Evolutionary conservation across 352 stramenopile species (phyloP).

Genomic region (Phytophthora europaea): DNA sequence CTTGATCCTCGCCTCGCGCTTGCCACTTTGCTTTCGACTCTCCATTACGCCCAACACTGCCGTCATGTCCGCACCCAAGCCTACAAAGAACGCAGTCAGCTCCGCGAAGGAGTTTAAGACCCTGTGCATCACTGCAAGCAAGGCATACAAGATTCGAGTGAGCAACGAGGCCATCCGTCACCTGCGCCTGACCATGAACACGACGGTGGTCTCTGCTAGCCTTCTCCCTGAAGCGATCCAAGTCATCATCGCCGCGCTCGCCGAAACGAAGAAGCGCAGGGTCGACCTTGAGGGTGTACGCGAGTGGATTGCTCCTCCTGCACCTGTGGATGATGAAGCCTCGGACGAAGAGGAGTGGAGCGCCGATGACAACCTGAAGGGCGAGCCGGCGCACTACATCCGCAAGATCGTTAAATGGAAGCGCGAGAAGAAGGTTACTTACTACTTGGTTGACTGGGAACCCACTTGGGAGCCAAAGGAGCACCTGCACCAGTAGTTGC

Average conservation of each 20-base stretch:
- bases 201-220: too few species aligned
- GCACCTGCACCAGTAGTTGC: conserved; percentile 27
- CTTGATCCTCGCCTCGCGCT: too few species aligned
- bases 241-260: not conserved
- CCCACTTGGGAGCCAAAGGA: conserved; percentile 14
- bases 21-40: not conserved
- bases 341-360: too few species aligned
- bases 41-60: too few species aligned
- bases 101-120: conserved; percentile 12
- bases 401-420: not conserved
- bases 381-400: not conserved
- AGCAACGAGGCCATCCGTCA: conserved; percentile 11
- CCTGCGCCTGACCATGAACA: too few species aligned
- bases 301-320: not conserved
- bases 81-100: too few species aligned
- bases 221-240: not conserved
- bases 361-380: not conserved
- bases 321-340: not conserved
- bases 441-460: conserved; percentile 38
- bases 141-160: conserved; percentile 3
- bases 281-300: not conserved
- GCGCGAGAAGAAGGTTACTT: not conserved
- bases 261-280: not conserved
- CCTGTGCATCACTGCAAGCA: conserved; percentile 3
- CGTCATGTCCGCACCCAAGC: too few species aligned